Evolutionary conservation across 1,284 basidiomycete species (phyloP).

Genomic region (Trichosporon sp.): DNA sequence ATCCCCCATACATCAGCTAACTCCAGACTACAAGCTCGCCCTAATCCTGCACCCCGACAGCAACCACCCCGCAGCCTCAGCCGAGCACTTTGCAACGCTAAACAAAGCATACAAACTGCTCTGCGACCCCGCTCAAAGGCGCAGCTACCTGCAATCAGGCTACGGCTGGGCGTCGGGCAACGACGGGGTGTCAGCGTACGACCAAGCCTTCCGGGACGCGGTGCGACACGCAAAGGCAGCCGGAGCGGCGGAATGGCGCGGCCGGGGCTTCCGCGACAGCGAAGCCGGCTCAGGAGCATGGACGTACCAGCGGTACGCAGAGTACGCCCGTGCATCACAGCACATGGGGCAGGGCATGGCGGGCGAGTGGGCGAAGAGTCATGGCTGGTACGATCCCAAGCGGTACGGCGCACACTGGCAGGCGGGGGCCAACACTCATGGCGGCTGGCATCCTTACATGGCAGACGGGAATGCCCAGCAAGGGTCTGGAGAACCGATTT

Average conservation of each 20-base stretch:
- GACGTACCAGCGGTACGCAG: constrained; percentile 10
- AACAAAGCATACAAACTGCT: constrained; percentile 45
- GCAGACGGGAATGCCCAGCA: constrained; percentile 7
- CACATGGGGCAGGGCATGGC: constrained; percentile 12
- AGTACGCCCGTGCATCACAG: constrained; percentile 22
- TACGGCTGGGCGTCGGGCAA: constrained; percentile 35
- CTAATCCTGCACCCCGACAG: constrained; percentile 47
- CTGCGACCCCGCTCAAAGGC: constrained; percentile 27
- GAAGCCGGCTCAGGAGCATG: constrained; percentile 33
- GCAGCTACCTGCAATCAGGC: constrained; percentile 37
- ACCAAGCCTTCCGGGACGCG: constrained; percentile 30
- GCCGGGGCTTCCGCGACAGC: constrained; percentile 22
- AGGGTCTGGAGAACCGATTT: constrained; percentile 13
- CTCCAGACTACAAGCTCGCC: constrained; percentile 44
- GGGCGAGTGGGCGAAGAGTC: constrained; percentile 8
- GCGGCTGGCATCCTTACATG: constrained; percentile 5
- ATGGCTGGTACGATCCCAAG: constrained; percentile 27
- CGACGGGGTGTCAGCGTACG: constrained; percentile 8
- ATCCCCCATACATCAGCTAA: no score
- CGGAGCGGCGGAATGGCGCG: constrained; percentile 31
- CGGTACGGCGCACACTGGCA: constrained; percentile 15
- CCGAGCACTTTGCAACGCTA: constrained; percentile 41
- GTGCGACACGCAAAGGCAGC: constrained; percentile 24
- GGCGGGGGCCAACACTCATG: constrained; percentile 17
- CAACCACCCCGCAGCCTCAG: constrained; percentile 42